A percentile compares a stretch with the other conserved stretches of the same genome.
Evolutionary conservation across 1,139 yeast species (phyloP).

Genomic region (Debaryomycetaceae sp.): DNA sequence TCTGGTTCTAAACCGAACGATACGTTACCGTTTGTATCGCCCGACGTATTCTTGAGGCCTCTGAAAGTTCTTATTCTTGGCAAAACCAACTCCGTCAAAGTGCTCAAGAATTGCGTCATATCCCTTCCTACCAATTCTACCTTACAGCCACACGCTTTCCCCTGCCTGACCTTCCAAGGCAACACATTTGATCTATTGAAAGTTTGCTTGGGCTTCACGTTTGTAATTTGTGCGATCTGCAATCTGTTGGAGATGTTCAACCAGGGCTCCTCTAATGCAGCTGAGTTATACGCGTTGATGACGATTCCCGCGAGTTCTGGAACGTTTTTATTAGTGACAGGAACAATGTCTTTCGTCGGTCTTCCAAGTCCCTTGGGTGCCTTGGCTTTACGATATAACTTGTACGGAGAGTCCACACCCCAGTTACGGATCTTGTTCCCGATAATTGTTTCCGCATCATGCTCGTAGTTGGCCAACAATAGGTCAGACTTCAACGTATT

Average conservation of each 20-base stretch:
- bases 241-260: constrained; percentile 74
- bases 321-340: constrained; percentile 61
- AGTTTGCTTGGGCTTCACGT: constrained; percentile 72
- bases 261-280: constrained; percentile 71
- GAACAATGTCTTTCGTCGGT: constrained; percentile 69
- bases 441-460: constrained; percentile 46
- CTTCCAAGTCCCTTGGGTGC: constrained; percentile 66
- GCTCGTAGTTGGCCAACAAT: constrained; percentile 71
- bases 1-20: constrained; percentile 80
- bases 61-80: constrained; percentile 88
- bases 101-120: constrained; percentile 80
- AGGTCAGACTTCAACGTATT: constrained; percentile 75
- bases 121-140: constrained; percentile 74
- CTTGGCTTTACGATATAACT: constrained; percentile 69
- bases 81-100: constrained; percentile 85
- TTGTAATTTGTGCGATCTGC: constrained; percentile 90
- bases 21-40: constrained; percentile 83
- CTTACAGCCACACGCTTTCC: constrained; percentile 91
- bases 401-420: constrained; percentile 90
- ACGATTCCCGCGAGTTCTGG: constrained; percentile 67
- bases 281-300: constrained; percentile 73
- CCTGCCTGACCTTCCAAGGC: constrained; percentile 83
- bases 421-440: constrained; percentile 81
- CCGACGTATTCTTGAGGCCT: constrained; percentile 73
- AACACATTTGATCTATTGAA: constrained; percentile 79